Evolutionary conservation across 805 yeast genomes (phyloP).

Genomic region (Dipodascopsis uninucleata): DNA sequence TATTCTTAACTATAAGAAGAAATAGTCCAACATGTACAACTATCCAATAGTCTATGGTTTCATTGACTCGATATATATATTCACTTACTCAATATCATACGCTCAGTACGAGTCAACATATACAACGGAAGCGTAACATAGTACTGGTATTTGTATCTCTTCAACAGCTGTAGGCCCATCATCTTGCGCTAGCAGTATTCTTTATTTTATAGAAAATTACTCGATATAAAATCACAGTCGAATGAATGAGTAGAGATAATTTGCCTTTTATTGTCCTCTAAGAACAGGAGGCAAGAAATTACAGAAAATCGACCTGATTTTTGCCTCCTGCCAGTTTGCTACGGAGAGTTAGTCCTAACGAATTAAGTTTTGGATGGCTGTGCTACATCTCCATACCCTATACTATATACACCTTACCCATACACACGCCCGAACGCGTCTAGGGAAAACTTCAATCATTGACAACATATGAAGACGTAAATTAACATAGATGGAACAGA

Average conservation of each 20-base stretch:
- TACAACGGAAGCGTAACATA: slow-evolving; percentile 24
- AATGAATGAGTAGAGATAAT: neutral
- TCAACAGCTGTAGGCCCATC: too few species aligned
- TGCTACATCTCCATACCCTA: too few species aligned
- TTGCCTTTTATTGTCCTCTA: too few species aligned
- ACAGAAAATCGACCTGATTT: neutral
- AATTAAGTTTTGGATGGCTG: too few species aligned
- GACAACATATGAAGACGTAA: too few species aligned
- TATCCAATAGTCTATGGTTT: neutral
- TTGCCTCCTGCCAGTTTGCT: too few species aligned
- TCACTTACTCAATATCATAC: slow-evolving; percentile 18
- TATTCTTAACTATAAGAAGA: neutral
- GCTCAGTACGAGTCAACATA: slow-evolving; percentile 23
- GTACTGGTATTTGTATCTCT: slow-evolving; percentile 21
- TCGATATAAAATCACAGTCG: neutral
- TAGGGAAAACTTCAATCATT: too few species aligned
- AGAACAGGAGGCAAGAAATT: neutral
- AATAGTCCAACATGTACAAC: neutral
- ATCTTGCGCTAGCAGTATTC: too few species aligned
- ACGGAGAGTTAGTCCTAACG: too few species aligned
- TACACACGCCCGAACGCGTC: too few species aligned
- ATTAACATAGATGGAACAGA: too few species aligned
- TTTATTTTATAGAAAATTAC: neutral
- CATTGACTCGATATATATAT: neutral
- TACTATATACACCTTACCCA: too few species aligned